Evolutionary conservation across 495 filamentous ascomycete genomes (phyloP).

Genomic region (Hapsidospora chrysogenum): DNA sequence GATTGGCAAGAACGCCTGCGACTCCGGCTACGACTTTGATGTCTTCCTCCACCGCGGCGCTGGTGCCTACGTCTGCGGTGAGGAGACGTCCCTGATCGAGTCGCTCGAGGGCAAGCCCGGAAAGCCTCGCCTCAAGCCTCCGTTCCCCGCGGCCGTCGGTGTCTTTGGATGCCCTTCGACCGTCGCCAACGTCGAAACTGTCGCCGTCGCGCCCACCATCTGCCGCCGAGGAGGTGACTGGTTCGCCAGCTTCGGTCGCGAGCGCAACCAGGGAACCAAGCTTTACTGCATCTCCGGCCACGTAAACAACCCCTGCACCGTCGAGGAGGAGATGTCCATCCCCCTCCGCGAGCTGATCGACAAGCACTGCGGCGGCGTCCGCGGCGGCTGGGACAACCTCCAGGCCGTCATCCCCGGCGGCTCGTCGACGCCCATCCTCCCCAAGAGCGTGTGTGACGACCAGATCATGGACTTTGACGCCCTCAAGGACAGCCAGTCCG

Average conservation of each 20-base stretch:
- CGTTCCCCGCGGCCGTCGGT: conserved; percentile 93
- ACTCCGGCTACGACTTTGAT: conserved; percentile 93
- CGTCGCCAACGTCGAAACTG: conserved; percentile 93
- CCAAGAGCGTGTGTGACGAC: conserved; percentile 71
- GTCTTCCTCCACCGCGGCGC: conserved; percentile 92
- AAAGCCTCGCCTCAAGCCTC: conserved; percentile 95
- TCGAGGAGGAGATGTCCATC: conserved; percentile 98
- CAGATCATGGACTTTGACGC: conserved; percentile 99
- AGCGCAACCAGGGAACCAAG: conserved; percentile 92
- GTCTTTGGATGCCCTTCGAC: conserved; percentile 96
- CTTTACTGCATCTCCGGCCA: conserved; percentile 97
- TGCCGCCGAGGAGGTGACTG: conserved; percentile 80
- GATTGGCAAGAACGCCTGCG: conserved; percentile 96
- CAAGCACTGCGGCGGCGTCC: conserved; percentile 91
- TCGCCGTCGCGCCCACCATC: conserved; percentile 92
- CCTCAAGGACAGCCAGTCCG: conserved; percentile 90
- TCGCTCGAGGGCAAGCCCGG: conserved; percentile 96
- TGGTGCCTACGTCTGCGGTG: conserved; percentile 94
- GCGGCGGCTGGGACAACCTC: conserved; percentile 95
- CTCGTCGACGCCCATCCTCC: conserved; percentile 88
- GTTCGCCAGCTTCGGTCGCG: conserved; percentile 86
- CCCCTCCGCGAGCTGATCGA: conserved; percentile 89
- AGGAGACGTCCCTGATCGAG: conserved; percentile 95
- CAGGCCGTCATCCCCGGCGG: conserved; percentile 90
- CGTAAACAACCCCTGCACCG: conserved; percentile 95